Conservation (phyloP, 2,329 filamentous ascomycete species). For the Aspergillus clavatus region DNA sequence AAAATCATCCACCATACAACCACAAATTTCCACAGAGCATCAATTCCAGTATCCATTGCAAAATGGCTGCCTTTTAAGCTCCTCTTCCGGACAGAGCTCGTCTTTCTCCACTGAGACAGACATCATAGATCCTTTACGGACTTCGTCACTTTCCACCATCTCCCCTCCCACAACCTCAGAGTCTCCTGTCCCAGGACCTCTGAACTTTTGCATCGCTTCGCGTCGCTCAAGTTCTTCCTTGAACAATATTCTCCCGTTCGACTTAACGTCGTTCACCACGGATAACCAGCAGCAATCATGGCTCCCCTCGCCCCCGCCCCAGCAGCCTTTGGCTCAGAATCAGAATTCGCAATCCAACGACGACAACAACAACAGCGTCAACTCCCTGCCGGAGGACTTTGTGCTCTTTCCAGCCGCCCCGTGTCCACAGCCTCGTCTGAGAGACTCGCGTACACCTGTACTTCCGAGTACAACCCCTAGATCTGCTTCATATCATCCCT, state of each 20-base stretch:
- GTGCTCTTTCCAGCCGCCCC: conserved; percentile 37
- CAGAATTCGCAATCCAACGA: conserved; percentile 25
- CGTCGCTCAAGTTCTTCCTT: conserved; percentile 40
- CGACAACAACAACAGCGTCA: conserved; percentile 27
- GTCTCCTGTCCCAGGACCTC: conserved; percentile 42
- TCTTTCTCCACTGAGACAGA: conserved; percentile 38
- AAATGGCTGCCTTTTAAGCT: conserved; percentile 41
- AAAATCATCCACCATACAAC: conserved; percentile 17
- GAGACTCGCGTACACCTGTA: conserved; percentile 33
- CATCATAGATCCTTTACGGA: conserved; percentile 38
- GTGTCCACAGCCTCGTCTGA: conserved; percentile 29
- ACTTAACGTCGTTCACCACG: conserved; percentile 47
- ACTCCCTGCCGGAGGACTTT: conserved; percentile 39
- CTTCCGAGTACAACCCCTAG: conserved; percentile 37
- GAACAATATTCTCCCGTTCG: conserved; percentile 36
- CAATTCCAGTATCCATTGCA: conserved; percentile 23
- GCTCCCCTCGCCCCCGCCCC: conserved; percentile 42
- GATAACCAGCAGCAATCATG: conserved; percentile 46
- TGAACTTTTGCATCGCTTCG: conserved; percentile 42
- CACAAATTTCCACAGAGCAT: conserved; percentile 8
- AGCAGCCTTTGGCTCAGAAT: conserved; percentile 40
- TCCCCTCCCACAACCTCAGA: conserved; percentile 35
- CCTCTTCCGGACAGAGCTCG: conserved; percentile 24
- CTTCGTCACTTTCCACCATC: conserved; percentile 22
- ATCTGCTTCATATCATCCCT: conserved; percentile 27